Base-by-base conservation (phyloP, 2,329 filamentous ascomycete genomes). In the Orbilia brochopaga region DNA sequence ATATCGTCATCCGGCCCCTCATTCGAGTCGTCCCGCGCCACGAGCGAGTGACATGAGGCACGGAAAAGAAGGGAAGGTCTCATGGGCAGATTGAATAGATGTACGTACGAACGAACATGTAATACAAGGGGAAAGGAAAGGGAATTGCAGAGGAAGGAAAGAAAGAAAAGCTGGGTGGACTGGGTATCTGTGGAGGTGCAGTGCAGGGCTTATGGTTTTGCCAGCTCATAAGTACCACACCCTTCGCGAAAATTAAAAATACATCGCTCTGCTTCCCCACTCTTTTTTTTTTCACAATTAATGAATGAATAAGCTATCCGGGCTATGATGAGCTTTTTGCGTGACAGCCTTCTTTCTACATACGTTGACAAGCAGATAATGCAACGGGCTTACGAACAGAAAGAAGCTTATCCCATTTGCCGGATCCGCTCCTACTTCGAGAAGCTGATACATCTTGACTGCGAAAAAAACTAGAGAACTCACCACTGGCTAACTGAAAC, bases 401-500 rank as follows among this genome's bases (percentile, higher is more conserved):
- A 70, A 70, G 54, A 65, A 72, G 67, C 67, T 72, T 72, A 72
- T 65, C 67, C 67, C 53, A 72, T 72, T 72, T 72, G 60, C 67
- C 60, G 67, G 67, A 72, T 72, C 58, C 59, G 55, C 54, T 54
- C 52, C 60, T 72, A 53, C 48, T 70, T 72, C 67, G 67, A 72
- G 67, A 72, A 72, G 60, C 55, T 56, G 57, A 56, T 59, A 63
- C 59, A 59, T 53, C 15, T 35, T 27, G 48, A 44, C 60, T 44
- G 52, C 42, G 53, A 32, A 65, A 23, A 46, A 23, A 11, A 48
- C 21, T 19, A 3, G 17, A 48, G 15, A 48, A 17, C 8, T 32
- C 5, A 48, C 4, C 8, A 48, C 19, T 48, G 21, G 15, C 44
- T 19, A 48, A 59, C 60, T 72, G 67, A 72, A 72, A 72, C 67